These are phyloP conservation scores for Eudorina sp. DNA, from an alignment of 139 green algal genomes.

Conservation along the genomic window DNA sequence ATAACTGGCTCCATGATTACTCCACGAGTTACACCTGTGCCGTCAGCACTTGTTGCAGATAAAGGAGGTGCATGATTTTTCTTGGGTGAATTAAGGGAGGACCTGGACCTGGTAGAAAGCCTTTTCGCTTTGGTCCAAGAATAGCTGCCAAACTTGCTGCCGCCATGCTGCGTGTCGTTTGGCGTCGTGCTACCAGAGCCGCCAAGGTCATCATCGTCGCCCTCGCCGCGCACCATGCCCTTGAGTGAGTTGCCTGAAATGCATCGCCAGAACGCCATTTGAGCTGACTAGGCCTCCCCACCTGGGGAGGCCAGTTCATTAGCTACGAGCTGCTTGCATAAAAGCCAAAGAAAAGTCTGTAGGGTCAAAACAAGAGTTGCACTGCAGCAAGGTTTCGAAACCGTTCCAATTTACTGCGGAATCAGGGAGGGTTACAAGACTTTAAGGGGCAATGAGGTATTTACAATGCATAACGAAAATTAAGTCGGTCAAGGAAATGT, in stretches of 20 bases:
- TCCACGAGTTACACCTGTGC: background rate
- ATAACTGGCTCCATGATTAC: slow-evolving; percentile 35
- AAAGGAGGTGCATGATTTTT: background rate
- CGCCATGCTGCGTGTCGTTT: slow-evolving; percentile 6
- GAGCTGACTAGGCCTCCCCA: background rate
- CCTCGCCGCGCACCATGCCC: slow-evolving; percentile 21
- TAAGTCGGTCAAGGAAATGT: too few species aligned
- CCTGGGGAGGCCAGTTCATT: slow-evolving; percentile 5
- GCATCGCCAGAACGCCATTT: background rate
- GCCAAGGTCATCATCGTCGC: background rate
- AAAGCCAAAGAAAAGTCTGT: background rate
- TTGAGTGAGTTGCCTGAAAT: background rate
- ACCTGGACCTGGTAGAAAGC: background rate
- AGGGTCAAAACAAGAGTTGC: too few species aligned
- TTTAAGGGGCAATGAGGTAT: too few species aligned
- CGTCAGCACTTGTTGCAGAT: background rate
- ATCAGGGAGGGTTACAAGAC: too few species aligned
- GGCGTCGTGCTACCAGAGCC: background rate
- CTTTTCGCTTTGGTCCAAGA: slow-evolving; percentile 32
- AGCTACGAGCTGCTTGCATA: background rate
- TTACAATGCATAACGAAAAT: too few species aligned
- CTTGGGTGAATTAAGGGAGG: background rate
- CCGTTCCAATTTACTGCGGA: too few species aligned
- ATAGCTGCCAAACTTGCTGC: slow-evolving; percentile 16
- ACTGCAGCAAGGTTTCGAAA: too few species aligned